Evolutionary conservation across 148 eudicot genomes (phyloP), one percentile per base, ranked within the genome.

Genomic region (Rhododendron vialii): DNA sequence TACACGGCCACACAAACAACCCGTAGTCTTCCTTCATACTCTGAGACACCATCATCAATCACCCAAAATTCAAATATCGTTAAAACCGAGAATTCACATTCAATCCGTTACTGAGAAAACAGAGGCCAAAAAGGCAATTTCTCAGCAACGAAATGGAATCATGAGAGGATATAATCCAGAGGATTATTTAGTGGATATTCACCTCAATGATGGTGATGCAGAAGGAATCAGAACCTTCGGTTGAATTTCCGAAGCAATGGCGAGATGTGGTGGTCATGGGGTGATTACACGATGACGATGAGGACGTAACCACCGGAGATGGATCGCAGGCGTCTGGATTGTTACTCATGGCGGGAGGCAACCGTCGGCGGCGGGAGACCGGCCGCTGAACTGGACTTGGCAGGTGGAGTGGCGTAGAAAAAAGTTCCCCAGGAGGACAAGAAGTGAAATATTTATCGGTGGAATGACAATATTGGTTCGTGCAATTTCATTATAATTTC

Each of bases 1-100:
- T 93, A 67, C 93, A 93, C 6, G 99, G 99, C 99, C 99, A 95
- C 71, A 97, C 94, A 63, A 95, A 97, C 92, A 97, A 85, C 43
- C 99, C 99, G 51, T 97, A 97, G 26, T 96, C 98, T 85, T 95
- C 99, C 86, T 87, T 89, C 93, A 95, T 93, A 82, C 87, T 94
- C 99, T 97, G 90, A 15, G 26, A 12, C 26, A 65, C 22, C 76
- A 75, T 48, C 20, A 69, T 3, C 65, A 53, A 50, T 30, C 30
- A 0, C 30, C 30, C 30, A 30, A 30, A 30, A 30, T 30, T 30
- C 30, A 30, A 30, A 30, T 30, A 30, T 30, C 30, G 30, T 30
- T 30, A 30, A 30, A 30, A 30, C 30, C 30, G 30, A 30, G 30
- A 30, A 30, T 30, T 30, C 30, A 30, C 30, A 30, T 30, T 30